These are phyloP conservation scores for Penicillium subrubescens DNA, from an alignment of 495 filamentous ascomycete species.

Conservation along the genomic window DNA sequence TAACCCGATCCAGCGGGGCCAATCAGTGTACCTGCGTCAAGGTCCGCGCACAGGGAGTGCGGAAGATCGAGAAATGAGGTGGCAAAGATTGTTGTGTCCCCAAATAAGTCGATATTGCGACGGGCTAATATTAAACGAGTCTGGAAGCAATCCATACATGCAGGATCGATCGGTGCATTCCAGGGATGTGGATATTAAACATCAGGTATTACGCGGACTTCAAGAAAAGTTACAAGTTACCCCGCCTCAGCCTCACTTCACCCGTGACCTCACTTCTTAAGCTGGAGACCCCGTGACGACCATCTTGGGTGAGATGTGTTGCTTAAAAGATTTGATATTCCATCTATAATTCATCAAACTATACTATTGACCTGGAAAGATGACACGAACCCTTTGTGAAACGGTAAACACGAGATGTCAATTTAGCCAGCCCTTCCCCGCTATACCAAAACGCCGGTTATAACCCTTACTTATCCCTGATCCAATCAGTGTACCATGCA, in stretches of 20 bases:
- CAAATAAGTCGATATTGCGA: neutral
- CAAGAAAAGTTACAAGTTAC: neutral
- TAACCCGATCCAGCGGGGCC: neutral
- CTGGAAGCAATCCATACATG: neutral
- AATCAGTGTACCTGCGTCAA: slow-evolving; percentile 2
- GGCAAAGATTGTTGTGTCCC: neutral
- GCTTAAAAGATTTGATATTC: neutral
- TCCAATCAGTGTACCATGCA: neutral
- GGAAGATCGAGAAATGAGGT: neutral
- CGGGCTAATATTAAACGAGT: neutral
- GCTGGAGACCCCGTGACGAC: neutral
- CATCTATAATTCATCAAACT: no score
- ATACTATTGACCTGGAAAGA: no score
- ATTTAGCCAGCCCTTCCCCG: neutral
- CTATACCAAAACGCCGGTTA: neutral
- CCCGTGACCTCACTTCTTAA: neutral
- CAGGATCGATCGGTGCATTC: neutral
- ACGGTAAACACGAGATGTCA: neutral
- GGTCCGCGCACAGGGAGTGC: neutral
- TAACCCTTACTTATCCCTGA: neutral
- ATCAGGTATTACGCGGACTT: neutral
- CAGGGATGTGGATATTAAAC: slow-evolving; percentile 2
- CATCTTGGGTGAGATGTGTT: neutral
- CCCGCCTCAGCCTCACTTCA: slow-evolving; percentile 9
- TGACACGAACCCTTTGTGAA: neutral